phyloP scores from a whole-genome alignment of 2,329 filamentous ascomycete species.

The Fusarium lateritium region DNA sequence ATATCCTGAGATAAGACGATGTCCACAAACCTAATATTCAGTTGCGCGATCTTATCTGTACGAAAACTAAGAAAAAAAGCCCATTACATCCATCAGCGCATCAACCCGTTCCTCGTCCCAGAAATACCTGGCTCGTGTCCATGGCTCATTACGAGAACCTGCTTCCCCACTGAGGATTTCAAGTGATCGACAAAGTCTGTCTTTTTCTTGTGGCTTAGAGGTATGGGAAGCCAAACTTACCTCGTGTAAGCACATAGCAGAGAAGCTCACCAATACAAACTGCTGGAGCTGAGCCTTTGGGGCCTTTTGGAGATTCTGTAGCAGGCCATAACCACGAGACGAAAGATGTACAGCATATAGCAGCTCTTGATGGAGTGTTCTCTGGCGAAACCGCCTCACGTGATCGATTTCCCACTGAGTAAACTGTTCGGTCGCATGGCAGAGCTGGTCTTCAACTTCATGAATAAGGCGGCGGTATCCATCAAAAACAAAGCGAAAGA shows the following conservation, averaged over 20 bases:
- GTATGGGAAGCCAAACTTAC: constrained; percentile 1
- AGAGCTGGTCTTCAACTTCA: constrained; percentile 13
- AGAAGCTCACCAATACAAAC: constrained; percentile 14
- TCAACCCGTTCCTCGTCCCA: constrained; percentile 7
- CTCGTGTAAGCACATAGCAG: background rate
- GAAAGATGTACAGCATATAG: constrained; percentile 15
- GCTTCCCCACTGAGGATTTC: constrained; percentile 3
- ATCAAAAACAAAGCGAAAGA: constrained; percentile 12
- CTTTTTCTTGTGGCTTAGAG: background rate
- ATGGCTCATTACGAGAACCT: background rate
- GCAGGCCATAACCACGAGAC: constrained; percentile 8
- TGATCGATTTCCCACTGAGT: background rate
- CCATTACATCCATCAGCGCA: background rate
- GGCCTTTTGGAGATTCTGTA: constrained; percentile 9
- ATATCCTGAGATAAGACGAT: no score
- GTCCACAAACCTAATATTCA: no score
- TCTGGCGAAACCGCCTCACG: background rate
- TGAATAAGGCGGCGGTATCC: constrained; percentile 16
- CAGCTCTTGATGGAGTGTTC: constrained; percentile 7
- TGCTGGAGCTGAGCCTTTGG: constrained; percentile 1
- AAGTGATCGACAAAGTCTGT: constrained; percentile 10
- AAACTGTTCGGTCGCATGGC: background rate
- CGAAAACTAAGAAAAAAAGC: no score
- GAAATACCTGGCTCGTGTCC: constrained; percentile 14
- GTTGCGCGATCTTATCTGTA: no score